These are phyloP conservation scores for Pleurotus tuber-regium DNA, from an alignment of 768 basidiomycete species.

Conservation along the genomic window DNA sequence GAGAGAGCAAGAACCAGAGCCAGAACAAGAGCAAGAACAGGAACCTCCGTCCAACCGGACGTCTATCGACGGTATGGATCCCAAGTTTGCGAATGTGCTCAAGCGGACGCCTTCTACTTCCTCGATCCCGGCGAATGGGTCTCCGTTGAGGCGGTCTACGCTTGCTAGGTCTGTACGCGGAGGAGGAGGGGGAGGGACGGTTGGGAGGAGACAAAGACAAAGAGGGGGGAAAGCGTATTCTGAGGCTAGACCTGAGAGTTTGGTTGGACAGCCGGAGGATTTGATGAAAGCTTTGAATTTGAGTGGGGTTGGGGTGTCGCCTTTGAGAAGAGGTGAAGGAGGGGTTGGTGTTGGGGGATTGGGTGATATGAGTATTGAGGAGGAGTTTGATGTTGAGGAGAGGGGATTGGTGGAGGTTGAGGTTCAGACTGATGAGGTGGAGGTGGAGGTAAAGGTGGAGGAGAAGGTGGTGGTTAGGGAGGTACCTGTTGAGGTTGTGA, in stretches of 20 bases:
- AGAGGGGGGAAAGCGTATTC: conserved; percentile 71
- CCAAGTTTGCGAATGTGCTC: conserved; percentile 77
- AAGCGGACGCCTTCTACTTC: conserved; percentile 51
- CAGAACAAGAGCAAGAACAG: conserved; percentile 38
- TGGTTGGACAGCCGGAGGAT: conserved; percentile 71
- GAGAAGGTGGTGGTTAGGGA: too few relatives aligned
- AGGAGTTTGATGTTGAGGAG: conserved; percentile 34
- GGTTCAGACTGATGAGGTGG: too few relatives aligned
- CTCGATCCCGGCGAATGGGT: conserved; percentile 42
- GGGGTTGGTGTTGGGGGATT: conserved; percentile 44
- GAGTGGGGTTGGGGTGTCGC: too few relatives aligned
- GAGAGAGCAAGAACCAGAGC: conserved; percentile 25
- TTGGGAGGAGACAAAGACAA: conserved; percentile 49
- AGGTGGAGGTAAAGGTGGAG: too few relatives aligned
- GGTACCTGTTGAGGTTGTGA: too few relatives aligned
- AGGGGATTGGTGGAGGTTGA: too few relatives aligned
- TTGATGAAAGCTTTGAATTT: conserved; percentile 73
- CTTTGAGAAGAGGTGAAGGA: too few relatives aligned
- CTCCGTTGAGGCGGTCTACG: conserved; percentile 61
- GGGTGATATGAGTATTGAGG: conserved; percentile 33
- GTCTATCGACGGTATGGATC: conserved; percentile 87
- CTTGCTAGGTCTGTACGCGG: conserved; percentile 50
- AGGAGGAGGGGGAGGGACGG: conserved; percentile 46
- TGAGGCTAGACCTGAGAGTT: conserved; percentile 65
- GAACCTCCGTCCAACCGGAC: conserved; percentile 54